These are phyloP conservation scores for Escovopsis sp. DNA, from an alignment of 2,329 filamentous ascomycete species.

Conservation along the genomic window DNA sequence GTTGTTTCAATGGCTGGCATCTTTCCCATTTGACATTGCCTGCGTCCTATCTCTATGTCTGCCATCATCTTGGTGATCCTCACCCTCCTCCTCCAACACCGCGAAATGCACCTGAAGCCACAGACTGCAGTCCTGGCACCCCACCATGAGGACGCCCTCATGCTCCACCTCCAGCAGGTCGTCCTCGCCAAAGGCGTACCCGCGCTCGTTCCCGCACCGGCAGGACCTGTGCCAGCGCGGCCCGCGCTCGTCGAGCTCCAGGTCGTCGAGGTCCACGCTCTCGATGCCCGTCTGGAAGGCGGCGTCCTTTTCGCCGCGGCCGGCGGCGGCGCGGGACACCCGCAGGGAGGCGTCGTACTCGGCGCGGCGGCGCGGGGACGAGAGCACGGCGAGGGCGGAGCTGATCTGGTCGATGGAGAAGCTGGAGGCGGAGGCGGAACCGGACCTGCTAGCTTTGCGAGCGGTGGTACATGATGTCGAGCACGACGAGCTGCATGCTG, in stretches of 20 bases:
- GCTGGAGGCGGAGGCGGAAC: background rate
- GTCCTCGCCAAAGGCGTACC: slow-evolving; percentile 42
- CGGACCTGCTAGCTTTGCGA: background rate
- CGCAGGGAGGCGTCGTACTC: slow-evolving; percentile 40
- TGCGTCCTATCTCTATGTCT: no score
- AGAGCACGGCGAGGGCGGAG: slow-evolving; percentile 41
- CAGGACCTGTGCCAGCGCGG: slow-evolving; percentile 41
- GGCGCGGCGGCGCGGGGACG: slow-evolving; percentile 30
- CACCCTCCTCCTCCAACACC: slow-evolving; percentile 25
- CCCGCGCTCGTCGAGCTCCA: slow-evolving; percentile 34
- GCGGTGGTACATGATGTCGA: no score
- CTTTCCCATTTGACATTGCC: no score
- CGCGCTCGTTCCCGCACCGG: slow-evolving; percentile 48
- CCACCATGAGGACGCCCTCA: slow-evolving; percentile 47
- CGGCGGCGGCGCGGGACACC: slow-evolving; percentile 13
- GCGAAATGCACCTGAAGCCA: slow-evolving; percentile 52
- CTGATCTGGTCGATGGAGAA: slow-evolving; percentile 52
- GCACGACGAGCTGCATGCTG: no score
- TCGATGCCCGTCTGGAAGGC: slow-evolving; percentile 45
- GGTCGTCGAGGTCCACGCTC: slow-evolving; percentile 50
- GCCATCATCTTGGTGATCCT: no score
- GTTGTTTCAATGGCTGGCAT: no score
- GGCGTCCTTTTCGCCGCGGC: slow-evolving; percentile 7
- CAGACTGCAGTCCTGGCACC: slow-evolving; percentile 51
- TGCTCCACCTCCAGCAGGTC: slow-evolving; percentile 45